Evolutionary conservation across 2,329 filamentous ascomycete species (phyloP).

Genomic region (Colletotrichum falcatum): DNA sequence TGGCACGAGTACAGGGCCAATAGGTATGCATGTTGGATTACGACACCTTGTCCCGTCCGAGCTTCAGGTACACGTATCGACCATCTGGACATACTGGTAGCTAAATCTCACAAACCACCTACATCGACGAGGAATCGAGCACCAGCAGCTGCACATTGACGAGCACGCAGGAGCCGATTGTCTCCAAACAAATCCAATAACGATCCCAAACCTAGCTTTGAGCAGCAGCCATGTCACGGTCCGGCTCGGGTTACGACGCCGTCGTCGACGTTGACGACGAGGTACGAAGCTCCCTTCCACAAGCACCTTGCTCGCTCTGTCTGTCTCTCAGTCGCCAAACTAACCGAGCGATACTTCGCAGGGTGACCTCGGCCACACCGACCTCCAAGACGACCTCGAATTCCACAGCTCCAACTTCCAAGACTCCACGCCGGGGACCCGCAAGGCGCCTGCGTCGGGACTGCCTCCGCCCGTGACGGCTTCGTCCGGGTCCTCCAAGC

Average conservation of each 20-base stretch:
- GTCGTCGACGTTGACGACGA: conserved; percentile 98
- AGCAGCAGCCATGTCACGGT: conserved; percentile 72
- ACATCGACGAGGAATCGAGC: conserved; percentile 1
- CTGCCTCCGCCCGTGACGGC: conserved; percentile 70
- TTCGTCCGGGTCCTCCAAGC: conserved; percentile 70
- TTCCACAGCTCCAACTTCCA: conserved; percentile 95
- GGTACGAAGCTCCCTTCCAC: conserved; percentile 62
- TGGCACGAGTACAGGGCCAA: conserved; percentile 15
- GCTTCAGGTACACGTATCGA: conserved; percentile 35
- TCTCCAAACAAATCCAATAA: neutral
- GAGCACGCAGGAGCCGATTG: neutral
- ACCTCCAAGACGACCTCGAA: conserved; percentile 98
- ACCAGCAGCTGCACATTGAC: neutral
- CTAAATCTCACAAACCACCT: neutral
- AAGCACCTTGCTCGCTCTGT: neutral
- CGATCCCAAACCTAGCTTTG: neutral
- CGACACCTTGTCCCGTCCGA: conserved; percentile 49
- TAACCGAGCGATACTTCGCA: conserved; percentile 53
- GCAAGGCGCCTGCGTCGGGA: conserved; percentile 59
- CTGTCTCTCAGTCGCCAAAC: neutral
- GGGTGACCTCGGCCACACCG: conserved; percentile 97
- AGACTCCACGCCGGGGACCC: conserved; percentile 63
- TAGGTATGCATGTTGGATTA: conserved; percentile 43
- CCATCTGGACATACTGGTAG: neutral
- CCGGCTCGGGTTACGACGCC: conserved; percentile 86